Base-by-base conservation (phyloP, 345 rosid species). In the Pseudoturritis turrita region DNA sequence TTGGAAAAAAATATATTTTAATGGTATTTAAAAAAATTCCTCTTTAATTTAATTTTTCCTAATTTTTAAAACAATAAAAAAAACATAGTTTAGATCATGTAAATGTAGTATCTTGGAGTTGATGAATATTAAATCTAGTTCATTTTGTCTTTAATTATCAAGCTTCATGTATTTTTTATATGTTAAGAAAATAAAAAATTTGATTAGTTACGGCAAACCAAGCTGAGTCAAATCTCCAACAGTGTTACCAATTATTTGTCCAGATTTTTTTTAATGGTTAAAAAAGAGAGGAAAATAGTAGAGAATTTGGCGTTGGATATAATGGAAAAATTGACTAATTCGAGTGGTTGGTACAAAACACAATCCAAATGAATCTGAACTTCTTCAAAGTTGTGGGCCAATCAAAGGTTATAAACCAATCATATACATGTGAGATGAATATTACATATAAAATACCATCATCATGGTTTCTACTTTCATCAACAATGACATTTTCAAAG, bases 401-500 rank as follows among this genome's bases (percentile, higher is more conserved):
- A 23, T 14, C 56, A 67, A 17, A 1, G 47, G 68, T 68, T 74
- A 75, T 29, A 68, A 59, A 68, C 73, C 73, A 68, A 75, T 68
- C 63, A 75, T 75, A 43, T 31, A 50, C 44, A 49, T 75, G 40
- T 75, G 68, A 75, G 21, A 55, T 60, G 49, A 29, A 60, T 67
- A 67, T 64, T 37, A 25, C 77, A 73, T 36, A 50, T 31, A n/a
- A 18, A 54, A 65, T 39, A 59, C 29, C 61, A 67, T 67, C 78
- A 75, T 75, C 61, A 75, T 75, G 78, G 73, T 67, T 67, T 68
- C 62, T 67, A 75, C 73, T 68, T 68, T 75, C 37, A 60, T 68
- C 33, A 59, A 67, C 73, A 67, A 59, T 67, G 69, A 75, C 73
- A 67, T 39, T 58, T 49, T 66, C 15, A 73, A 69, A 73, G 59